Evolutionary conservation across 495 filamentous ascomycete species (phyloP), one percentile per base, ranked within the genome.

Genomic region (Penicillium dipodomyicola): DNA sequence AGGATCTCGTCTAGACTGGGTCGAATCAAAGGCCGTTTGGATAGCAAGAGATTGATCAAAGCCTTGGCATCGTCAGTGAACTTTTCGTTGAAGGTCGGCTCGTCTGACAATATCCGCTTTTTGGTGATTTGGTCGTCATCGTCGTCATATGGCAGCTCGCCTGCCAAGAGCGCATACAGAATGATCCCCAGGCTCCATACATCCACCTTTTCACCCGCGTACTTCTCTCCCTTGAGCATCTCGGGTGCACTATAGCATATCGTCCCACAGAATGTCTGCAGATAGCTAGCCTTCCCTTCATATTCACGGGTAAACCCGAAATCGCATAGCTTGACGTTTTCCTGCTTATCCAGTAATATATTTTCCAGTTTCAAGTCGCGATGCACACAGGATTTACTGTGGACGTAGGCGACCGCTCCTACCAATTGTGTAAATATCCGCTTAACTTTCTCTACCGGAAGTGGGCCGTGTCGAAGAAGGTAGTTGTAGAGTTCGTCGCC

Each of bases 301-400:
- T 98, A 98, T 71, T 98, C 94, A 56, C 94, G 81, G 11, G 94
- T 98, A 67, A 98, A 98, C 9, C 94, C 94, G 72, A 98, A 98
- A 67, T 98, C 94, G 68, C 92, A 94, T n/a, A 98, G 79, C 76
- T 98, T 98, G 61, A 98, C 94, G 67, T 97, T 96, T 65, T 92
- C 93, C 63, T 96, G 80, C 71, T 97, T 97, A 75, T 98, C 94
- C 52, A 98, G 82, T 37, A 98, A 78, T 44, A 98, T 97, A 61
- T 98, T 98, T 69, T 98, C 94, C 57, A 98, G 80, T 73, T 98
- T 98, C 12, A 98, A 77, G 67, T 98, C 94, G 47, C 94, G 90
- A 73, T 98, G 94, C 37, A 97, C 95, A 67, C 94, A 98, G 7
- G 89, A 91, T 65, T 92, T 92, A 68, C 88, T 89, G 71, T 98